phyloP scores from a whole-genome alignment of 495 filamentous ascomycete species.

The Neurospora tetraspora region DNA sequence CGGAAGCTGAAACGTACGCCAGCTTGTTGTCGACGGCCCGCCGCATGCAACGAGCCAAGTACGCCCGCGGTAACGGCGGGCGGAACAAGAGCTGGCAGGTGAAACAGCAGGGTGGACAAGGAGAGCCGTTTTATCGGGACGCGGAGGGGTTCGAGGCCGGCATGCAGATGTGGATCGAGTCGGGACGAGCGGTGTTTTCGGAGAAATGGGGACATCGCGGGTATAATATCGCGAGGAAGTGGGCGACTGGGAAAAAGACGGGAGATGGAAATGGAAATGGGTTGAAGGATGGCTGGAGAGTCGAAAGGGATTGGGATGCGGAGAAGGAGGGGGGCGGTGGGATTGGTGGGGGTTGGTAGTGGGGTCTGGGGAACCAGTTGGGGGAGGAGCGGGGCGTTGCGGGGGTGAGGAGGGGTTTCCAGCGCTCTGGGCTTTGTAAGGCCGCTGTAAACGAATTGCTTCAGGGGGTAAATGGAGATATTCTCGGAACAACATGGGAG shows the following conservation, averaged over 20 bases:
- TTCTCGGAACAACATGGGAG: too few species aligned
- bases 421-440: not conserved
- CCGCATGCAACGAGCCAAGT: slow-evolving; percentile 30
- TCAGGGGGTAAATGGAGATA: not conserved
- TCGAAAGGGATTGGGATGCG: slow-evolving; percentile 28
- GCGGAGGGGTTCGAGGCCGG: slow-evolving; percentile 42
- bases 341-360: not conserved
- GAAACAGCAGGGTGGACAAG: slow-evolving; percentile 42
- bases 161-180: slow-evolving; percentile 37
- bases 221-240: slow-evolving; percentile 15
- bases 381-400: not conserved
- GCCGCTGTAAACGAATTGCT: not conserved
- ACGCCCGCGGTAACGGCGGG: slow-evolving; percentile 13
- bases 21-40: slow-evolving; percentile 21
- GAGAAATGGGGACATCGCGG: slow-evolving; percentile 45
- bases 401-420: not conserved
- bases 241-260: not conserved
- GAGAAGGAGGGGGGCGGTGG: slow-evolving; percentile 11
- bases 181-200: slow-evolving; percentile 38
- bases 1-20: slow-evolving; percentile 25
- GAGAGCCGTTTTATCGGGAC: slow-evolving; percentile 48
- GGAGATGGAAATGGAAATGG: slow-evolving; percentile 1
- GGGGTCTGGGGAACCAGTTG: too few species aligned
- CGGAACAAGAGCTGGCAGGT: slow-evolving; percentile 46
- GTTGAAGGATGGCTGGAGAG: slow-evolving; percentile 26